Conservation (phyloP, 805 yeast species). For the Saturnispora hagleri region DNA sequence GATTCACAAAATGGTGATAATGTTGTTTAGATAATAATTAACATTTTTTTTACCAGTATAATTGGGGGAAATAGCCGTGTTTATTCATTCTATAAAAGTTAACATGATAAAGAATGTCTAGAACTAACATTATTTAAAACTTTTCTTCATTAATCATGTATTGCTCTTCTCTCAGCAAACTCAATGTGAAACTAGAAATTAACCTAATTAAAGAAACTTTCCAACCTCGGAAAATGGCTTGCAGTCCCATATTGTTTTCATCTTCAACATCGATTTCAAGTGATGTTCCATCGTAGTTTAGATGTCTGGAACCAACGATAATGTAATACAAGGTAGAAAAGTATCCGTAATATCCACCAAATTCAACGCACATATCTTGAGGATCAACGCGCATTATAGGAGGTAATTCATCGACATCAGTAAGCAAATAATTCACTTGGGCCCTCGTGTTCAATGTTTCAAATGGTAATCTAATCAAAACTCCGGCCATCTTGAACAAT, state of each 20-base stretch:
- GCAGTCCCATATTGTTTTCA: conserved; percentile 37
- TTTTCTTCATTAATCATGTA: conserved; percentile 34
- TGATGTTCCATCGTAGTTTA: conserved; percentile 19
- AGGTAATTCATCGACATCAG: conserved; percentile 26
- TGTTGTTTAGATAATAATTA: no score
- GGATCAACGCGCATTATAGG: conserved; percentile 35
- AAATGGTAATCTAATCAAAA: conserved; percentile 72
- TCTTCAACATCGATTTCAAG: conserved; percentile 24
- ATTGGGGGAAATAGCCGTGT: neutral
- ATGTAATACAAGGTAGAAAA: conserved; percentile 45
- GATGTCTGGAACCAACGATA: conserved; percentile 29
- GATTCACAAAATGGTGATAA: neutral
- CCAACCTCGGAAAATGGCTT: conserved; percentile 81
- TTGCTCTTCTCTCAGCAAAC: conserved; percentile 44
- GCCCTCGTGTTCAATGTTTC: conserved; percentile 82
- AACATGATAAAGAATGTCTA: neutral
- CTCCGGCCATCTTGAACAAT: conserved; percentile 52
- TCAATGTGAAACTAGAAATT: conserved; percentile 75
- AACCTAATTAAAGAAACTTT: conserved; percentile 72
- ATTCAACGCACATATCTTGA: conserved; percentile 49
- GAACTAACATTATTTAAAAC: conserved; percentile 15
- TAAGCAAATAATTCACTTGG: conserved; percentile 58
- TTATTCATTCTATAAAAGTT: neutral
- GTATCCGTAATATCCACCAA: conserved; percentile 47
- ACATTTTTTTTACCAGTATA: neutral